These are phyloP conservation scores for Herpetospermum pedunculosum DNA, from an alignment of 306 rosid species.

Conservation along the genomic window DNA sequence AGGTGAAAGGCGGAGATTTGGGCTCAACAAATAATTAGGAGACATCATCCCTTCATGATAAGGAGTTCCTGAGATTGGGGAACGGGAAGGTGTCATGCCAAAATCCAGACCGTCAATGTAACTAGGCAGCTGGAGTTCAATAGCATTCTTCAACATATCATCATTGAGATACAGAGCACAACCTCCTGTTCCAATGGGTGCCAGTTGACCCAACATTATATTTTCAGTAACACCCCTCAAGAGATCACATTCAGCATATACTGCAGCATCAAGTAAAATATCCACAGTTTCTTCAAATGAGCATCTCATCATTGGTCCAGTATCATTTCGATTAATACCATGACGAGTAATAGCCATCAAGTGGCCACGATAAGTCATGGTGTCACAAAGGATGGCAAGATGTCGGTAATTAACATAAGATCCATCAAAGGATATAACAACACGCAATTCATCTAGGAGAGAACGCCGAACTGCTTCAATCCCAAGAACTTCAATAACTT, in stretches of 20 bases:
- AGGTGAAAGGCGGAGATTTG: slow-evolving; percentile 82
- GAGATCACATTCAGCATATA: slow-evolving; percentile 76
- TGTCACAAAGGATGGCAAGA: slow-evolving; percentile 94
- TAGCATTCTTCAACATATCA: slow-evolving; percentile 93
- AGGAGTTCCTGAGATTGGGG: slow-evolving; percentile 87
- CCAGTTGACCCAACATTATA: slow-evolving; percentile 95
- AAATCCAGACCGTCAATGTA: slow-evolving; percentile 93
- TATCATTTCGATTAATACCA: slow-evolving; percentile 89
- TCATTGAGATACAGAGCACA: slow-evolving; percentile 80
- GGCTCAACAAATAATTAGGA: slow-evolving; percentile 82
- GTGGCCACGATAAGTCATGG: slow-evolving; percentile 98
- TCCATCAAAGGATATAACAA: slow-evolving; percentile 95
- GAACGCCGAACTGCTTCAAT: slow-evolving; percentile 95
- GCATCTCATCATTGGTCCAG: slow-evolving; percentile 99
- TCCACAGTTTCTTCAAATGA: slow-evolving; percentile 98
- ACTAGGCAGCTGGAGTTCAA: slow-evolving; percentile 95
- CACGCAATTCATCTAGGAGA: slow-evolving; percentile 79
- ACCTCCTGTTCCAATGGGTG: slow-evolving; percentile 94
- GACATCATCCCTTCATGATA: slow-evolving; percentile 97
- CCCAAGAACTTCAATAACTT: slow-evolving; percentile 95
- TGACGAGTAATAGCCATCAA: slow-evolving; percentile 99
- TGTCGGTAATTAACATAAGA: slow-evolving; percentile 94
- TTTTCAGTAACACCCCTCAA: slow-evolving; percentile 95
- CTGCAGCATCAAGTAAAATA: slow-evolving; percentile 95
- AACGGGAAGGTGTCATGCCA: slow-evolving; percentile 95